phyloP scores from a whole-genome alignment of 192 early-diverging fungal genomes.

The Piromyces finnis region DNA sequence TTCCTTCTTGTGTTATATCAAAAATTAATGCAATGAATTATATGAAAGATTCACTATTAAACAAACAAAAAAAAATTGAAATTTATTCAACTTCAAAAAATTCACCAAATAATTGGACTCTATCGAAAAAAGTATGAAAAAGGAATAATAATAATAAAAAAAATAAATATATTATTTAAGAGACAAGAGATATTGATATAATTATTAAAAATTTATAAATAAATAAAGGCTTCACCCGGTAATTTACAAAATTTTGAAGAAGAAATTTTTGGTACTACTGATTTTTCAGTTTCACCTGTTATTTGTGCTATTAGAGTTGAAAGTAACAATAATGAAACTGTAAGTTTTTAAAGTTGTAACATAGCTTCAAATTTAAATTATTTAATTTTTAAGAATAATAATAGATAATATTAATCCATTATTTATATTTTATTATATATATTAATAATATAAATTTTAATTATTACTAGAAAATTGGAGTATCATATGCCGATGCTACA shows the following conservation, averaged over 20 bases:
- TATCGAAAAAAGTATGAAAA: neutral
- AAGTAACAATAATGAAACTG: conserved; percentile 40
- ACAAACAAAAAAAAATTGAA: neutral
- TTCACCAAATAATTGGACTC: neutral
- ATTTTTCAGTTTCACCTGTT: conserved; percentile 54
- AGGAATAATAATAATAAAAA: no score
- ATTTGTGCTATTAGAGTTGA: conserved; percentile 58
- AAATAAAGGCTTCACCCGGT: conserved; percentile 69
- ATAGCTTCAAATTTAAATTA: no score
- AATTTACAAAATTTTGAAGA: conserved; percentile 86
- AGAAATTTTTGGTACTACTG: conserved; percentile 55
- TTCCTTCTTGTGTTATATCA: neutral
- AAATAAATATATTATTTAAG: no score
- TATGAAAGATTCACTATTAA: neutral
- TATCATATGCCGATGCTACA: conserved; percentile 77
- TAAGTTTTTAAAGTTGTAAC: no score
- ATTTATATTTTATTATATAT: neutral
- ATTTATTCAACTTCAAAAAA: neutral
- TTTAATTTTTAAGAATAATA: no score
- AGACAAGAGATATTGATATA: no score
- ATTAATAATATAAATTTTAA: no score
- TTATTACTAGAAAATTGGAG: conserved; percentile 42
- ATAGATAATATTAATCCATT: no score
- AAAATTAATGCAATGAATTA: neutral
- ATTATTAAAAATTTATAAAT: no score